phyloP scores from a whole-genome alignment of 2,329 filamentous ascomycete genomes.

The Fusarium sp. region DNA sequence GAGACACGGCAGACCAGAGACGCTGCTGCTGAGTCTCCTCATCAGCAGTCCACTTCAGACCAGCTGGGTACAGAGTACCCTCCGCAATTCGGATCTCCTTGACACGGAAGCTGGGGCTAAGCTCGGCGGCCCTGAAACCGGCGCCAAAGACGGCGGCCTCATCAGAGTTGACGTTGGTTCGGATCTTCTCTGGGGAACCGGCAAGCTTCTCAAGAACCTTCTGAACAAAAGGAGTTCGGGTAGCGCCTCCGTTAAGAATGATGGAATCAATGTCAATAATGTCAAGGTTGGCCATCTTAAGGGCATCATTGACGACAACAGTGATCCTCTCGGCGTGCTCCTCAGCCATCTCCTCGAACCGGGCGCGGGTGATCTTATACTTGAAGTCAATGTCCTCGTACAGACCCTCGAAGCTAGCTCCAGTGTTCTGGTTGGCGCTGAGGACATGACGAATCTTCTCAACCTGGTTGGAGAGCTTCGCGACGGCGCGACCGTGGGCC shows the following conservation, averaged over 20 bases:
- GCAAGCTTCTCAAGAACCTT: conserved; percentile 82
- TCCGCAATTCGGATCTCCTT: conserved; percentile 95
- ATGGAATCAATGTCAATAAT: conserved; percentile 85
- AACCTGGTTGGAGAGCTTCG: conserved; percentile 93
- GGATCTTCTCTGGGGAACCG: conserved; percentile 80
- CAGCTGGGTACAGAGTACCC: conserved; percentile 76
- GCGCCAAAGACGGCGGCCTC: conserved; percentile 97
- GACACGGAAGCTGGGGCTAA: conserved; percentile 96
- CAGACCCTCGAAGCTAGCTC: conserved; percentile 85
- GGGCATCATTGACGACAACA: conserved; percentile 76
- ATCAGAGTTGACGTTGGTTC: conserved; percentile 95
- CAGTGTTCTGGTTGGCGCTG: conserved; percentile 89
- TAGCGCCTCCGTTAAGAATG: conserved; percentile 91
- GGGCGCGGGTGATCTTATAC: conserved; percentile 83
- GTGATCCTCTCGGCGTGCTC: conserved; percentile 75
- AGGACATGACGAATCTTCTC: conserved; percentile 88
- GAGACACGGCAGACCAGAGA: conserved; percentile 82
- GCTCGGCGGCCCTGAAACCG: conserved; percentile 89
- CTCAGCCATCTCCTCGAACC: conserved; percentile 83
- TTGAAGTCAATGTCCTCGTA: conserved; percentile 94
- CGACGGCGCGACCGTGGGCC: conserved; percentile 83
- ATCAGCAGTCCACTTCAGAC: conserved; percentile 77
- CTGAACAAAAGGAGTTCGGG: conserved; percentile 94
- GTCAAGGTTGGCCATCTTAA: conserved; percentile 77
- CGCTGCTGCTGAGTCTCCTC: conserved; percentile 81